A percentile compares a stretch with the other conserved stretches of the same genome.
These are phyloP conservation scores for Cryptococcus maquisensis DNA, from an alignment of 1,284 basidiomycete species.

Conservation along the genomic window DNA sequence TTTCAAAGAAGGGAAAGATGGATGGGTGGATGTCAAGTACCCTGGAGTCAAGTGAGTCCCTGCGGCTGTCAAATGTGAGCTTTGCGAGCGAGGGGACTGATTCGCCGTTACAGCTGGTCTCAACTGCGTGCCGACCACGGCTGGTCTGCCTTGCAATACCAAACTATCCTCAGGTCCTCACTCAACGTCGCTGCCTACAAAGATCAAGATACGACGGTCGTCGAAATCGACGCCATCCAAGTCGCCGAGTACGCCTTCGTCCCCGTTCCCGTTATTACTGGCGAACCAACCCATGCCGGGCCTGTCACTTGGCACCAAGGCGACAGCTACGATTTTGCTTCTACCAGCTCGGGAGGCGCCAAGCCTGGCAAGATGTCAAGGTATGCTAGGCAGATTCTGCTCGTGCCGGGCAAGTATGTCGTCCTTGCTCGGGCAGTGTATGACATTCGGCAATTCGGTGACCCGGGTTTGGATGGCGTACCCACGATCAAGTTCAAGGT, in stretches of 20 bases:
- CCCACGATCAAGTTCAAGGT: slow-evolving; percentile 26
- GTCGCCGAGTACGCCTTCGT: slow-evolving; percentile 43
- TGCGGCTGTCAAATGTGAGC: background rate
- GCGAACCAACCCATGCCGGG: background rate
- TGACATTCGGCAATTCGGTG: slow-evolving; percentile 46
- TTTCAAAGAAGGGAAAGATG: slow-evolving; percentile 25
- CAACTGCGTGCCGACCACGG: slow-evolving; percentile 43
- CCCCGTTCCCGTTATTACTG: slow-evolving; percentile 3
- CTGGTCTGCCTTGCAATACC: slow-evolving; percentile 44
- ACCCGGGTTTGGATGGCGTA: slow-evolving; percentile 23
- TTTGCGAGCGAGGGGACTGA: background rate
- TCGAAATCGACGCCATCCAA: slow-evolving; percentile 38
- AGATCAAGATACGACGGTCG: background rate
- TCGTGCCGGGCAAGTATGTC: slow-evolving; percentile 32
- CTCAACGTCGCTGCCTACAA: slow-evolving; percentile 13
- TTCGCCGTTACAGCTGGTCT: slow-evolving; percentile 28
- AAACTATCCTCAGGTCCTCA: slow-evolving; percentile 28
- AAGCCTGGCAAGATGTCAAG: slow-evolving; percentile 6
- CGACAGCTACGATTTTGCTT: slow-evolving; percentile 42
- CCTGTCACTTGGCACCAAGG: slow-evolving; percentile 37
- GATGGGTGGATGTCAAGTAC: slow-evolving; percentile 31
- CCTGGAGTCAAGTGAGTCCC: slow-evolving; percentile 30
- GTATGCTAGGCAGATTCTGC: slow-evolving; percentile 26
- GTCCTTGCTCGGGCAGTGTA: slow-evolving; percentile 38
- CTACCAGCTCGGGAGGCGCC: slow-evolving; percentile 10